phyloP scores from a whole-genome alignment of 1,284 basidiomycete genomes.

The Sanguinoderma infundibulare region DNA sequence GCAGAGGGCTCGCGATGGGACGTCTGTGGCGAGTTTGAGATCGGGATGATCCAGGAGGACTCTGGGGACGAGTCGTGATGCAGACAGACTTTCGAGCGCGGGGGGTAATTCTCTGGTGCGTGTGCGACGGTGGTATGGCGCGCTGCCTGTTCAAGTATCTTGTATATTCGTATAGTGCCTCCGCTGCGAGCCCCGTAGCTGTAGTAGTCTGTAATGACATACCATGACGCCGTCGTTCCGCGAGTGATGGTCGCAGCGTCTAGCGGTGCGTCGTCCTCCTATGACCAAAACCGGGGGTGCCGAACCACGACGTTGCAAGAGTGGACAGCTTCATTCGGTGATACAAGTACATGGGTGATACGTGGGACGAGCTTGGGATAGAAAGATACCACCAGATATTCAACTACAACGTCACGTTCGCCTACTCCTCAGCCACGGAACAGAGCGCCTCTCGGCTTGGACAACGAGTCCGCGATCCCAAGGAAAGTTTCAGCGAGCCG shows the following conservation, averaged over 20 bases:
- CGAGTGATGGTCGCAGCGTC: no score
- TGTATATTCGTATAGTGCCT: conserved; percentile 10
- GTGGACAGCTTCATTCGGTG: no score
- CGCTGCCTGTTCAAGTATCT: not conserved
- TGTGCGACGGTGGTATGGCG: not conserved
- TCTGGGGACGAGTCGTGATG: conserved; percentile 21
- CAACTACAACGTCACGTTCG: no score
- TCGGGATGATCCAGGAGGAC: conserved; percentile 69
- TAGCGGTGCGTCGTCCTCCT: no score
- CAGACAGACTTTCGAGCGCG: no score
- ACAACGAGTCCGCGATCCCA: conserved; percentile 62
- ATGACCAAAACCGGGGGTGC: no score
- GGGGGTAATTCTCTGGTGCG: not conserved
- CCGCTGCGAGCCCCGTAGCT: conserved; percentile 9
- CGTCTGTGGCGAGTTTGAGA: conserved; percentile 87
- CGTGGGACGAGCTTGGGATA: no score
- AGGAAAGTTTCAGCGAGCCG: conserved; percentile 64
- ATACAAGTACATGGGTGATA: no score
- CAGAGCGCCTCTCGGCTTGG: conserved; percentile 56
- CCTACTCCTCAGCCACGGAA: conserved; percentile 39
- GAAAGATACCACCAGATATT: no score
- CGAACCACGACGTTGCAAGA: no score
- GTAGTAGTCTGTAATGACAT: conserved; percentile 27
- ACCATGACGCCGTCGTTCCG: conserved; percentile 15
- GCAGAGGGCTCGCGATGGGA: conserved; percentile 92